Base-by-base conservation (phyloP, 805 yeast genomes). In the Cyberlindnera nakhonratchasimensis region DNA sequence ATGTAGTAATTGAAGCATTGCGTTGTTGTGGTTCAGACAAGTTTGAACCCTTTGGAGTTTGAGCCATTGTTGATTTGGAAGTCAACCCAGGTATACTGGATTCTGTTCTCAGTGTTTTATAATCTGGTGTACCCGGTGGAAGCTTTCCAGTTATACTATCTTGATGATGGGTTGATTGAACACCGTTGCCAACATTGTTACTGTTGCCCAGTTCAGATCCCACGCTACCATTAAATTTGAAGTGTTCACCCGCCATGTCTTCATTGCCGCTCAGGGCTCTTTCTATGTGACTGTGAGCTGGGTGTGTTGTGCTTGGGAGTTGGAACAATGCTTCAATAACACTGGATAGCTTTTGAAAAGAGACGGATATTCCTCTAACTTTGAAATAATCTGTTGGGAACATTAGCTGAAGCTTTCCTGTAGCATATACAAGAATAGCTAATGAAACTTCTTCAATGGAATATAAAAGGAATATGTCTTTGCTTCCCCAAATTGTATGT, bases 391-490 rank as follows among this genome's bases (percentile, higher is more conserved):
- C 18, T n/a, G 32, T 39, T 4, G 57, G 55, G 29, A 47, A 40
- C 9, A 32, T 37, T 5, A 46, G 3, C 9, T 16, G 29, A 18
- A 25, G 6, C 26, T 43, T 38, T 2, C 39, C 25, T 4, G 46
- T 38, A 13, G 39, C 29, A 12, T 37, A 41, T 9, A 38, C 34
- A 14, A 51, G 17, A 11, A 47, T 25, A 2, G 50, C 46, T 13
- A 43, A 11, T 4, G 38, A 12, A 13, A 48, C 40, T 2, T 46
- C 32, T 7, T 45, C 43, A 16, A 53, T 22, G 3, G 42, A 7
- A 20, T 34, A 47, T 6, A 56, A 22, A 9, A 57, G 31, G 22
- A 39, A 53, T 1, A 53, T 35, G 24, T 52, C 57, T 6, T 57
- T 38, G 7, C 21, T 8, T 1, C 45, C 35, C 14, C 40, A 33